A percentile compares a stretch with the other conserved stretches of the same genome.
Evolutionary conservation across 2,329 filamentous ascomycete species (phyloP).

Genomic region (Penicillium sp.): DNA sequence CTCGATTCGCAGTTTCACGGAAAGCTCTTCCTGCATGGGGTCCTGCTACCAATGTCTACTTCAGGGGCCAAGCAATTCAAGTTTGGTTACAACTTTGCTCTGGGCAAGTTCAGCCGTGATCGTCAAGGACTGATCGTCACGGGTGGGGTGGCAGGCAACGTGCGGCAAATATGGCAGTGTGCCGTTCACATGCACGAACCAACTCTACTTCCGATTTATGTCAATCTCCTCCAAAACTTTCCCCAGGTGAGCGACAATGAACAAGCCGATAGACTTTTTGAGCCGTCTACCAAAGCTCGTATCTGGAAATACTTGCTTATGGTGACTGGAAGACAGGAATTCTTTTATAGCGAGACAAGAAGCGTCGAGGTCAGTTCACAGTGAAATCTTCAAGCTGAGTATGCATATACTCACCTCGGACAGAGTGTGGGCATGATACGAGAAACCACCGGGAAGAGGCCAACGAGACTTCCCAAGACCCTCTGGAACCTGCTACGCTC

Average conservation of each 20-base stretch:
- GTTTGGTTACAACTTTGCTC: neutral
- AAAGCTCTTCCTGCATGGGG: neutral
- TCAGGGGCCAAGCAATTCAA: neutral
- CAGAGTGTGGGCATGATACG: neutral
- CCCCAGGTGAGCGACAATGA: neutral
- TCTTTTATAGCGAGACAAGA: slow-evolving; percentile 1
- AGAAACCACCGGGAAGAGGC: neutral
- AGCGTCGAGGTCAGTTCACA: neutral
- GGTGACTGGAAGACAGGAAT: neutral
- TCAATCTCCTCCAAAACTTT: slow-evolving; percentile 1
- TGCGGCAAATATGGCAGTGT: neutral
- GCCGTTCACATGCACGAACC: neutral
- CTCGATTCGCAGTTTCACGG: neutral
- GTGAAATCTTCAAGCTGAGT: neutral
- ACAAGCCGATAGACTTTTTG: neutral
- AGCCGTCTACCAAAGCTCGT: neutral
- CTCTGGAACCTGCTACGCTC: neutral
- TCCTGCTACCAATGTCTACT: neutral
- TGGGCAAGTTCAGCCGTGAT: neutral
- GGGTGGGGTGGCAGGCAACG: neutral
- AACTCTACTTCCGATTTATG: neutral
- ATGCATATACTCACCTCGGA: neutral
- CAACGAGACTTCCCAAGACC: neutral
- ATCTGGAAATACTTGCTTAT: neutral
- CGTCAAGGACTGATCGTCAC: neutral